Percentiles rank a stretch among this genome's conserved stretches.
These are phyloP conservation scores for Coprinopsis sp. DNA, from an alignment of 768 basidiomycete species.

Conservation along the genomic window DNA sequence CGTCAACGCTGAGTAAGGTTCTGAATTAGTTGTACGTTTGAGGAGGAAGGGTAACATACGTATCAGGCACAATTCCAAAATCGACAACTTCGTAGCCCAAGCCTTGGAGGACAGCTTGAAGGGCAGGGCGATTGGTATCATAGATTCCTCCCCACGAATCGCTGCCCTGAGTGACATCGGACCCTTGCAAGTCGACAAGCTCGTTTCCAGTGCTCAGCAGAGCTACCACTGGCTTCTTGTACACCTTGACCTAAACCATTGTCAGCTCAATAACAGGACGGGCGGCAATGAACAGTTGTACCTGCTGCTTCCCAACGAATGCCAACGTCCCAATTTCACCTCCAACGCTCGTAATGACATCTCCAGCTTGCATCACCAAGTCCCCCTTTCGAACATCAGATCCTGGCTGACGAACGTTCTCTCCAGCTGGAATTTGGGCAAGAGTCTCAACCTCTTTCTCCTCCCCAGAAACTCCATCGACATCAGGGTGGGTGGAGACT, in stretches of 20 bases:
- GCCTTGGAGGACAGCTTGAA: conserved; percentile 63
- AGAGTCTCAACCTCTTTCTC: conserved; percentile 70
- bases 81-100: conserved; percentile 77
- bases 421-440: conserved; percentile 53
- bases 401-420: conserved; percentile 71
- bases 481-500: conserved; percentile 43
- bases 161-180: conserved; percentile 19
- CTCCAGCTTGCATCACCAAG: conserved; percentile 57
- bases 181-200: conserved; percentile 53
- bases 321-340: conserved; percentile 82
- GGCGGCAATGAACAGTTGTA: conserved; percentile 23
- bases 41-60: conserved; percentile 36
- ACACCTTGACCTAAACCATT: conserved; percentile 54
- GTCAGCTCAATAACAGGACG: neutral
- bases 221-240: conserved; percentile 70
- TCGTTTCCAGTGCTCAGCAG: conserved; percentile 87
- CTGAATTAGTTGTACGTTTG: neutral
- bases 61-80: conserved; percentile 74
- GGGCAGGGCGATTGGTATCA: conserved; percentile 83
- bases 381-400: conserved; percentile 71
- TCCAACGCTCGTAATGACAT: conserved; percentile 58
- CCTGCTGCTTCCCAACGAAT: conserved; percentile 73
- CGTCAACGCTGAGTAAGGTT: conserved; percentile 38
- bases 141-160: conserved; percentile 66
- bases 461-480: conserved; percentile 40